These are phyloP conservation scores for Plectosphaerella sp. DNA, from an alignment of 2,329 filamentous ascomycete genomes.

Conservation along the genomic window DNA sequence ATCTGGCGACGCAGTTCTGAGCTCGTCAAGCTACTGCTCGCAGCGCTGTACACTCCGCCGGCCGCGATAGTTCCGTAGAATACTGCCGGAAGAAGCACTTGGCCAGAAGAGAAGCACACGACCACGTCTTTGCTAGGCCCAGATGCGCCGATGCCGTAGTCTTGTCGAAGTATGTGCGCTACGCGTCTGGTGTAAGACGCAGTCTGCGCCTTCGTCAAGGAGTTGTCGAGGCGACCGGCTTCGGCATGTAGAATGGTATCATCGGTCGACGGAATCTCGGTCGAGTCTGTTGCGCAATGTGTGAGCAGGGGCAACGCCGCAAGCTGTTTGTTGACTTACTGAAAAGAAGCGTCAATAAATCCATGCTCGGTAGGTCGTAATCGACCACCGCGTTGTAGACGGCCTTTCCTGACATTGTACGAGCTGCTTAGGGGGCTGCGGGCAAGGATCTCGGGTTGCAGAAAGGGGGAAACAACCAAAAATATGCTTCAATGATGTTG, in stretches of 20 bases:
- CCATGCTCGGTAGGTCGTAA: slow-evolving; percentile 29
- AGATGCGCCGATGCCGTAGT: slow-evolving; percentile 43
- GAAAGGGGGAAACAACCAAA: no score
- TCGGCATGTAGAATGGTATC: slow-evolving; percentile 51
- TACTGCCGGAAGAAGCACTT: slow-evolving; percentile 45
- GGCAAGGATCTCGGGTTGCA: no score
- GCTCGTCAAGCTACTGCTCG: slow-evolving; percentile 42
- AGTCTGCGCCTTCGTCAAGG: slow-evolving; percentile 46
- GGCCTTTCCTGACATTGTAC: slow-evolving; percentile 18
- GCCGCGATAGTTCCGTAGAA: slow-evolving; percentile 54
- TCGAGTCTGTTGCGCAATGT: slow-evolving; percentile 24
- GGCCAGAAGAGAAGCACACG: slow-evolving; percentile 50
- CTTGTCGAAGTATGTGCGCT: slow-evolving; percentile 47
- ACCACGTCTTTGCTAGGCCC: slow-evolving; percentile 49
- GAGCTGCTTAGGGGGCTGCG: no score
- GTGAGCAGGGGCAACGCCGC: not conserved
- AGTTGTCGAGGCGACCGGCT: slow-evolving; percentile 45
- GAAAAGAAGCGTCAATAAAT: slow-evolving; percentile 36
- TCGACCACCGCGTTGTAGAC: slow-evolving; percentile 27
- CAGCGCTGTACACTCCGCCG: slow-evolving; percentile 53
- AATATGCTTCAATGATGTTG: no score
- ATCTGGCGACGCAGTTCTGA: slow-evolving; percentile 44
- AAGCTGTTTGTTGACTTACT: slow-evolving; percentile 20
- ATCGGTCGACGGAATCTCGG: slow-evolving; percentile 29
- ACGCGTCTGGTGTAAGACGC: slow-evolving; percentile 44